Conservation (phyloP, 805 yeast genomes). For the Teunomyces pallodes region DNA sequence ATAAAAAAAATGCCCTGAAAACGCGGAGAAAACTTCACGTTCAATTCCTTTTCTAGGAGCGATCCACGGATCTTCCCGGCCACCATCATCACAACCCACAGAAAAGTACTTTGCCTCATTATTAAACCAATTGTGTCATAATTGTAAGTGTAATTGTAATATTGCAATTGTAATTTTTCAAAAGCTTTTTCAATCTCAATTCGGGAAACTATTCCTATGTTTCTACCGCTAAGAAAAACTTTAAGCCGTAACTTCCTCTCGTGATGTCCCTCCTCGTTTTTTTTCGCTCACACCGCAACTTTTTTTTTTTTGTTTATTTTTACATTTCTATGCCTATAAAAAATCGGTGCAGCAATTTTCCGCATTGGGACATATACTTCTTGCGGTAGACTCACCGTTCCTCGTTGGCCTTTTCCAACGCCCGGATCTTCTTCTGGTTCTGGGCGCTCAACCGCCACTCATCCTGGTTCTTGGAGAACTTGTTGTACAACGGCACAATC, state of each 20-base stretch:
- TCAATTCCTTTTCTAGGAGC: not conserved
- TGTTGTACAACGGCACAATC: slow-evolving; percentile 70
- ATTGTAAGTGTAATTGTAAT: too few species aligned
- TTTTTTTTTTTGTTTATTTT: not conserved
- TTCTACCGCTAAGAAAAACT: too few species aligned
- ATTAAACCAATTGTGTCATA: too few species aligned
- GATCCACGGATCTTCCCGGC: not conserved
- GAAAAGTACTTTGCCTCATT: too few species aligned
- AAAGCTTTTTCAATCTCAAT: too few species aligned
- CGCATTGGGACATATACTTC: not conserved
- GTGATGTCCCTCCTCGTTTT: too few species aligned
- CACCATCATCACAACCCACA: not conserved
- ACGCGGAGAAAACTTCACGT: slow-evolving; percentile 1
- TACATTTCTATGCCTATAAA: not conserved
- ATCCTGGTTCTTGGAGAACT: slow-evolving; percentile 57
- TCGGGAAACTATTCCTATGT: too few species aligned
- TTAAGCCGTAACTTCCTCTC: too few species aligned
- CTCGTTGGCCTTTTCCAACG: slow-evolving; percentile 15
- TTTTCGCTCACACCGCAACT: too few species aligned
- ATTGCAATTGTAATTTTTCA: too few species aligned
- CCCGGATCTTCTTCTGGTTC: slow-evolving; percentile 24
- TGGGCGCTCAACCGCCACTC: slow-evolving; percentile 72
- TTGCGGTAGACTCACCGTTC: not conserved
- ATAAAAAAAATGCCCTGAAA: not conserved
- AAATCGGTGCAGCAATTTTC: not conserved